phyloP scores from a whole-genome alignment of 2,329 filamentous ascomycete species.

The Penicillium aurantiogriseum region DNA sequence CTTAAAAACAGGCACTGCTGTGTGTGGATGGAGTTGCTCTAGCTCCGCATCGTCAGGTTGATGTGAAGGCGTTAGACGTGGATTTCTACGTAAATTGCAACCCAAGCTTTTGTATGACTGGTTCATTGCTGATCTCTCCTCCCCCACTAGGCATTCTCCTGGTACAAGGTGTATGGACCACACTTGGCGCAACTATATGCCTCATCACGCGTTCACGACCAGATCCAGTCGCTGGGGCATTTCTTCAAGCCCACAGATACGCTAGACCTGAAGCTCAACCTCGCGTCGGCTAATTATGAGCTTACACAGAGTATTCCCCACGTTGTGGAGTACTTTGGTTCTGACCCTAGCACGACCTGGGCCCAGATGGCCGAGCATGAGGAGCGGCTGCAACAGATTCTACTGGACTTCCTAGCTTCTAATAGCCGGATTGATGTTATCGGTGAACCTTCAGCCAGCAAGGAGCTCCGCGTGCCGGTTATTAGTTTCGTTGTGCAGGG shows the following conservation, averaged over 20 bases:
- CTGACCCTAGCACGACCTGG: constrained; percentile 47
- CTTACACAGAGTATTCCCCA: constrained; percentile 61
- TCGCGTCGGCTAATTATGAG: constrained; percentile 71
- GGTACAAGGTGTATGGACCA: constrained; percentile 81
- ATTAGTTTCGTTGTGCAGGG: constrained; percentile 66
- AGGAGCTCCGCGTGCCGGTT: constrained; percentile 58
- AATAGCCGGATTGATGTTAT: constrained; percentile 57
- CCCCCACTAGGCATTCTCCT: constrained; percentile 57
- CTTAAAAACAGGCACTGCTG: constrained; percentile 52
- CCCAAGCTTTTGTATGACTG: neutral
- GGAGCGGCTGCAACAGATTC: constrained; percentile 54
- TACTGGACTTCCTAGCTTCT: constrained; percentile 59
- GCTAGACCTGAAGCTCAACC: constrained; percentile 65
- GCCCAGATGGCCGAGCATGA: constrained; percentile 58
- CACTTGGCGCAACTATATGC: constrained; percentile 72
- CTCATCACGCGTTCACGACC: constrained; percentile 54
- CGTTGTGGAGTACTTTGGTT: constrained; percentile 61
- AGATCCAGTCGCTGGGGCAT: constrained; percentile 60
- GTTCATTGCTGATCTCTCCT: neutral
- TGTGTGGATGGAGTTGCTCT: constrained; percentile 75
- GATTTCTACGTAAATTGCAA: constrained; percentile 61
- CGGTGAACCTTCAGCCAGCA: constrained; percentile 54
- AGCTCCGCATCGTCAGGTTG: constrained; percentile 68
- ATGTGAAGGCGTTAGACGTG: constrained; percentile 66
- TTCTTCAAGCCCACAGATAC: constrained; percentile 63